A percentile compares a stretch with the other conserved stretches of the same genome.
phyloP scores from a whole-genome alignment of 2,329 filamentous ascomycete genomes.

The Scortechinia acanthostroma region DNA sequence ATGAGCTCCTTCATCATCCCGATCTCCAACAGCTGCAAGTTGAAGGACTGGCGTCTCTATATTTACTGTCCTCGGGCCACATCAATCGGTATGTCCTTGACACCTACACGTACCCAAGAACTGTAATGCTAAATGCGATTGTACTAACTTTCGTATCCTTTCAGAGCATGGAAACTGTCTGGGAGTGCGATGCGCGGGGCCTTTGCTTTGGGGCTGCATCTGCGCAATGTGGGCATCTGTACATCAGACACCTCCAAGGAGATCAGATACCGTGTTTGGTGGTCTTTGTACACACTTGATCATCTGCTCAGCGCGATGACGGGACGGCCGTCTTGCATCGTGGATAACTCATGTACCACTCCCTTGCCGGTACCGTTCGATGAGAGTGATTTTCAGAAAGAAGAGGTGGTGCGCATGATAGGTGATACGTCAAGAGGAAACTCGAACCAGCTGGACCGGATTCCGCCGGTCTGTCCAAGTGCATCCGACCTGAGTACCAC shows the following conservation, averaged over 20 bases:
- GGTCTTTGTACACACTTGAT: slow-evolving; percentile 2
- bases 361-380: neutral
- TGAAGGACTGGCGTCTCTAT: neutral
- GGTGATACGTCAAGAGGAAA: neutral
- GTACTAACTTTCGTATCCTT: neutral
- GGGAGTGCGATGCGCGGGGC: neutral
- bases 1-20: neutral
- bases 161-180: neutral
- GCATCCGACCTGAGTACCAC: neutral
- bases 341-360: neutral
- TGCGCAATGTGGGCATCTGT: neutral
- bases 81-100: neutral
- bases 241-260: slow-evolving; percentile 1
- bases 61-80: neutral
- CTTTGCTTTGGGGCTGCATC: neutral
- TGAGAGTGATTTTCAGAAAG: slow-evolving; percentile 2
- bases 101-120: too few relatives aligned
- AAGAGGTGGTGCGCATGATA: neutral
- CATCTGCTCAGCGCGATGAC: neutral
- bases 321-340: neutral
- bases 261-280: slow-evolving; percentile 1
- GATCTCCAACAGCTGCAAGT: slow-evolving; percentile 1
- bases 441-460: neutral
- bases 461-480: neutral
- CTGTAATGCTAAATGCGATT: too few relatives aligned